A percentile compares a stretch with the other conserved stretches of the same genome.
phyloP scores from a whole-genome alignment of 176 grass and related monocot species.

The Carex scoparia region DNA sequence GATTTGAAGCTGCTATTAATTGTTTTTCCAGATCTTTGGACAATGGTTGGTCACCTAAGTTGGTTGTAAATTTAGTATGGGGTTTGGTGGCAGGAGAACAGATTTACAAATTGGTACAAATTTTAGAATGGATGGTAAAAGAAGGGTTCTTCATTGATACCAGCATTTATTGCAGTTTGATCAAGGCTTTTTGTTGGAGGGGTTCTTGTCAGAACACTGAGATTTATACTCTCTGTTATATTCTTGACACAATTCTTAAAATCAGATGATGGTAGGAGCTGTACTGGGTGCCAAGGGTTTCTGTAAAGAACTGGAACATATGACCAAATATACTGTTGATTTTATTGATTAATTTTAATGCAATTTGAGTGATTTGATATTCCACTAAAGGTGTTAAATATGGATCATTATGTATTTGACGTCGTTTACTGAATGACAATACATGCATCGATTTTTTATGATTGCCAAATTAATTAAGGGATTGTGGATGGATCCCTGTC shows the following conservation, averaged over 20 bases:
- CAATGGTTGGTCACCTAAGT: conserved; percentile 36
- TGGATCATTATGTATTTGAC: background rate
- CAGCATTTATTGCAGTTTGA: conserved; percentile 42
- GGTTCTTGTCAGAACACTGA: conserved; percentile 59
- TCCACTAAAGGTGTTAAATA: background rate
- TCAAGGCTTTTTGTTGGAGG: conserved; percentile 58
- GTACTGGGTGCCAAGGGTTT: background rate
- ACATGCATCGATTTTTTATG: background rate
- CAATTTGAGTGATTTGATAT: background rate
- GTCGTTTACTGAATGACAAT: background rate
- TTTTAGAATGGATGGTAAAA: conserved; percentile 47
- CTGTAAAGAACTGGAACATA: background rate
- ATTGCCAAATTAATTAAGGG: background rate
- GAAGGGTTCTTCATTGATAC: conserved; percentile 58
- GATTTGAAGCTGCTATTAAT: conserved; percentile 43
- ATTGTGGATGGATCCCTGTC: background rate
- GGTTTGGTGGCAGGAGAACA: conserved; percentile 50
- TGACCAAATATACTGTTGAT: background rate
- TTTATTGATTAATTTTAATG: background rate
- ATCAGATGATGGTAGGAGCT: conserved; percentile 28
- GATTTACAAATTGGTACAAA: conserved; percentile 39
- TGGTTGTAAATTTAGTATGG: conserved; percentile 39
- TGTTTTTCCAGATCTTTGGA: conserved; percentile 51
- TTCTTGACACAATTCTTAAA: conserved; percentile 68
- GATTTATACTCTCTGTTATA: conserved; percentile 57